These are phyloP conservation scores for Fusarium floridanum DNA, from an alignment of 2,329 filamentous ascomycete genomes.

Conservation along the genomic window DNA sequence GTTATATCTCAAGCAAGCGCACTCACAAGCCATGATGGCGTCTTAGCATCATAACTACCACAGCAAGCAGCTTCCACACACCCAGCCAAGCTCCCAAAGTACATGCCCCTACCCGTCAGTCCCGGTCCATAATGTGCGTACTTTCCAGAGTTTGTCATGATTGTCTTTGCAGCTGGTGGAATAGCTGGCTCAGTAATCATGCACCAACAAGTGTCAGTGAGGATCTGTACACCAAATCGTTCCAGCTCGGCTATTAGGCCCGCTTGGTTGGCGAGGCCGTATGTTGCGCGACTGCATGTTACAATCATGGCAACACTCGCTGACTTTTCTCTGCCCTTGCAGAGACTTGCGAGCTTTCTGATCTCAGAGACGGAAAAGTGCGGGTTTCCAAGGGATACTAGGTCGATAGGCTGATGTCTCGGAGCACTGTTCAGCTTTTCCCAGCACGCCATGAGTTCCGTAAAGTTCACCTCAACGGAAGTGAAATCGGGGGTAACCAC, in stretches of 20 bases:
- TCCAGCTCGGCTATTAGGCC: constrained; percentile 50
- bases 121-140: constrained; percentile 59
- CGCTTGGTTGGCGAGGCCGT: constrained; percentile 33
- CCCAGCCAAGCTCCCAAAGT: constrained; percentile 42
- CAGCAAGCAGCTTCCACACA: constrained; percentile 44
- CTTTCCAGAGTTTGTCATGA: constrained; percentile 62
- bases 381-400: constrained; percentile 60
- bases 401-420: constrained; percentile 42
- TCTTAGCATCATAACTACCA: constrained; percentile 7
- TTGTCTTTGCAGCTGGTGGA: constrained; percentile 37
- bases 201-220: constrained; percentile 63
- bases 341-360: constrained; percentile 48
- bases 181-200: constrained; percentile 59
- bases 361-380: constrained; percentile 58
- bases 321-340: constrained; percentile 43
- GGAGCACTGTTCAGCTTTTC: constrained; percentile 28
- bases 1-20: not conserved
- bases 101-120: constrained; percentile 36
- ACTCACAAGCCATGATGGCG: constrained; percentile 15
- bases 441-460: not conserved
- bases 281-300: constrained; percentile 14
- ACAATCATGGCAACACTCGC: constrained; percentile 29
- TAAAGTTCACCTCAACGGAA: constrained; percentile 3
- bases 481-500: not conserved
- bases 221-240: constrained; percentile 53